A percentile compares a stretch with the other conserved stretches of the same genome.
Conservation (phyloP, 1,139 yeast genomes). For the Yamadazyma pseudoaaseri region DNA sequence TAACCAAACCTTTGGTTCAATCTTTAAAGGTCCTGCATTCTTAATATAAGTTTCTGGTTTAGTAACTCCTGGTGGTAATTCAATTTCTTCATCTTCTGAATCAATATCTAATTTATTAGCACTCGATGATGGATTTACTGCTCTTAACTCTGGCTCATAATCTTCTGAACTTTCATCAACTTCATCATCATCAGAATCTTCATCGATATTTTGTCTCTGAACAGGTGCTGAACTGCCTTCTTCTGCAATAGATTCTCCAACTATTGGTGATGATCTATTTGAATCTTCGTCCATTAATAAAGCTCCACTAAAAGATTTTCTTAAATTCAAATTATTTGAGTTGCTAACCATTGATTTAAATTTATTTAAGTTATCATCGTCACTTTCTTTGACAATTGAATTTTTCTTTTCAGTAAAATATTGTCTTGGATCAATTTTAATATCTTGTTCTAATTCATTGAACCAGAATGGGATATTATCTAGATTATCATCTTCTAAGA, state of each 20-base stretch:
- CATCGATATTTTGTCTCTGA: constrained; percentile 4
- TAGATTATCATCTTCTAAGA: constrained; percentile 85
- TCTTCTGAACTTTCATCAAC: constrained; percentile 15
- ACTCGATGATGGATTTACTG: not conserved
- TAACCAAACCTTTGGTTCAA: constrained; percentile 97
- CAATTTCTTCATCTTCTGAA: constrained; percentile 82
- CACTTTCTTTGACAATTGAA: constrained; percentile 16
- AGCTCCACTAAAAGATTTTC: constrained; percentile 44
- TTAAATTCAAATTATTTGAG: constrained; percentile 28
- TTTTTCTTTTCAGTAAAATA: constrained; percentile 55
- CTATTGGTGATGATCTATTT: constrained; percentile 1
- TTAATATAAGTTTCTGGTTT: constrained; percentile 79
- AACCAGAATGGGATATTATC: constrained; percentile 94
- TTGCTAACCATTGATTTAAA: constrained; percentile 43
- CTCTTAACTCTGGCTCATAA: constrained; percentile 1
- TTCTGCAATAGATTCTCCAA: constrained; percentile 1
- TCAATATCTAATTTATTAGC: constrained; percentile 57
- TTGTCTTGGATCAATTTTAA: constrained; percentile 71
- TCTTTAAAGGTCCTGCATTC: constrained; percentile 87
- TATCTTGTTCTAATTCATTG: constrained; percentile 81
- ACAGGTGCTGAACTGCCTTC: not conserved
- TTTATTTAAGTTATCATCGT: constrained; percentile 47
- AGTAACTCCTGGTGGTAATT: constrained; percentile 83
- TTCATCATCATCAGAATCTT: constrained; percentile 12
- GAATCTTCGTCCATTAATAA: constrained; percentile 19